A percentile compares a stretch with the other conserved stretches of the same genome.
Evolutionary conservation across 2,329 filamentous ascomycete species (phyloP).

Genomic region (Teratosphaeria pseudoeucalypti): DNA sequence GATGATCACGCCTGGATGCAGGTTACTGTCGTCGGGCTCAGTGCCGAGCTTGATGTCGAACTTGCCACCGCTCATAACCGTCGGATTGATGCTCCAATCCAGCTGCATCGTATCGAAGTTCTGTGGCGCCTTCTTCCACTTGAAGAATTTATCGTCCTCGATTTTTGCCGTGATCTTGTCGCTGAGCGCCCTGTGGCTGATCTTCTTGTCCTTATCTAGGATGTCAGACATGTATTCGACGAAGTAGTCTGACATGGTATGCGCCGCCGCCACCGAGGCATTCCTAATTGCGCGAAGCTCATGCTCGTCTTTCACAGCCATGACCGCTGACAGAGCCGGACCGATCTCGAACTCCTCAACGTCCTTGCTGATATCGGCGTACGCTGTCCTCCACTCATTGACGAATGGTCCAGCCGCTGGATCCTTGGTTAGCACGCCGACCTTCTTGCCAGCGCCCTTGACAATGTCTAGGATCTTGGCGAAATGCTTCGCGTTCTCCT

Average conservation of each 20-base stretch:
- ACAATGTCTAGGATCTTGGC: constrained; percentile 74
- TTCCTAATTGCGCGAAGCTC: constrained; percentile 91
- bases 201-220: constrained; percentile 92
- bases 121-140: constrained; percentile 68
- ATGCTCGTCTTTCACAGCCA: constrained; percentile 89
- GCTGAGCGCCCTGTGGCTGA: constrained; percentile 78
- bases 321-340: constrained; percentile 69
- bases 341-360: constrained; percentile 82
- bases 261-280: constrained; percentile 85
- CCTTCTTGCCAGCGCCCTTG: constrained; percentile 81
- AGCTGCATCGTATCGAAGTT: constrained; percentile 83
- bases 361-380: constrained; percentile 68
- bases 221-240: constrained; percentile 97
- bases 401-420: constrained; percentile 77
- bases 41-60: constrained; percentile 79
- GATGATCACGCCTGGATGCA: constrained; percentile 89
- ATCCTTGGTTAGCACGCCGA: constrained; percentile 79
- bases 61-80: constrained; percentile 88
- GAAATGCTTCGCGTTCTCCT: constrained; percentile 85
- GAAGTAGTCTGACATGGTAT: constrained; percentile 91
- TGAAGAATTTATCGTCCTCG: constrained; percentile 90
- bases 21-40: constrained; percentile 65
- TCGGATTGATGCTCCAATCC: constrained; percentile 86
- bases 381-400: constrained; percentile 88
- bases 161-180: constrained; percentile 84